Evolutionary conservation across 108 stramenopile species (phyloP), one percentile per base, ranked within the genome.

Genomic region (Nitzschia putrida): DNA sequence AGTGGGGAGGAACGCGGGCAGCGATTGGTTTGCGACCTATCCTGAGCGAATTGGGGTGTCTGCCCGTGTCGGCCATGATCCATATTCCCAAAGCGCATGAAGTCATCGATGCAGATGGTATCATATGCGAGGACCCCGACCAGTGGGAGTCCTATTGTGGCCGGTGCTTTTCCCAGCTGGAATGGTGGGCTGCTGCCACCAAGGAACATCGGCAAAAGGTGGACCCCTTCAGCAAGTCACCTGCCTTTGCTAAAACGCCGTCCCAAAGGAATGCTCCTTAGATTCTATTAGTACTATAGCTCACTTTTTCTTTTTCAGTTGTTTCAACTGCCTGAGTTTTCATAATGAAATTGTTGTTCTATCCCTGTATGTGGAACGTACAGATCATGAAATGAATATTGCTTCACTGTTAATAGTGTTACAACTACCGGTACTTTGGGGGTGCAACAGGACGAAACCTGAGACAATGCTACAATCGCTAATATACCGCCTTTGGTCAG

Each of bases 1-100:
- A 85, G 56, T 89, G 87, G 87, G 93, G 93, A 55, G 93, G 93
- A 22, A 79, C 83, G 10, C 56, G 89, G 40, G 93, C 90, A 0
- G 93, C 88, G 0, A 56, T 74, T 44, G 68, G 78, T 2, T 55
- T 94, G 26, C 73, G 88, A 43, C 80, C 88, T 3, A 70, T 85
- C n/a, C 69, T 89, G 43, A 68, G 73, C 22, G 90, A 94, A 61
- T 57, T 94, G 49, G 93, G 93, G 10, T 86, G 85, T 51, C 54
- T 94, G 16, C 88, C 93, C 3, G 93, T 94, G 2, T 86, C 85
- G 29, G 85, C 83, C 26, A 86, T 90, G 88, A 73, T 88, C 52
- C 83, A 85, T 68, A 58, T 89, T 14, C 88, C 89, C 14, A 79
- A 77, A 21, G 88, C 85, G 23, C 77, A 77, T 25, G 72, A 85